phyloP scores from a whole-genome alignment of 495 filamentous ascomycete species.

The Penicillium macrosclerotiorum region DNA sequence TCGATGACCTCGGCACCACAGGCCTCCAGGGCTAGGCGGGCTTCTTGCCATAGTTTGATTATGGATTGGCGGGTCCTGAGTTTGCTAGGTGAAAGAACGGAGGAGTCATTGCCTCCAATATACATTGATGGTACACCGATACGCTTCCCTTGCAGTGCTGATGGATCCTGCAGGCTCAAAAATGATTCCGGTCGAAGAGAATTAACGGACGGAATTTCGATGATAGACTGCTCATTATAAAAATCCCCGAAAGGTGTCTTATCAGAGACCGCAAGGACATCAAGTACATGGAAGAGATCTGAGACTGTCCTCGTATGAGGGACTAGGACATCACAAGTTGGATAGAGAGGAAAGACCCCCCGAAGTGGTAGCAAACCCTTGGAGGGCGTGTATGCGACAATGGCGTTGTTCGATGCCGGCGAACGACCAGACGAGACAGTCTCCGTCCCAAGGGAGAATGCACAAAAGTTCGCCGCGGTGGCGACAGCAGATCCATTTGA shows the following conservation, averaged over 20 bases:
- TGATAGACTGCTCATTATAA: slow-evolving; percentile 31
- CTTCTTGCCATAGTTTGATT: slow-evolving; percentile 30
- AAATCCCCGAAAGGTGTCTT: slow-evolving; percentile 28
- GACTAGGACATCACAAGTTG: slow-evolving; percentile 37
- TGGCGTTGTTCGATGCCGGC: slow-evolving; percentile 36
- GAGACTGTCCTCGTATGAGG: slow-evolving; percentile 34
- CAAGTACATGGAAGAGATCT: slow-evolving; percentile 31
- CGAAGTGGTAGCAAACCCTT: slow-evolving; percentile 35
- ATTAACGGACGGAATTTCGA: slow-evolving; percentile 25
- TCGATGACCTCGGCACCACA: slow-evolving; percentile 34
- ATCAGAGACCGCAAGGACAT: slow-evolving; percentile 31
- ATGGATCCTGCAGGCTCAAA: slow-evolving; percentile 12
- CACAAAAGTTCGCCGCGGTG: slow-evolving; percentile 33
- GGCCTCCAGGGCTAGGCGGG: slow-evolving; percentile 21
- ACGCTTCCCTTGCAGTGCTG: slow-evolving; percentile 26
- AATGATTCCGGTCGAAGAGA: slow-evolving; percentile 26
- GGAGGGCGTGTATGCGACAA: slow-evolving; percentile 39
- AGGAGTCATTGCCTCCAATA: slow-evolving; percentile 26
- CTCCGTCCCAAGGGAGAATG: slow-evolving; percentile 37
- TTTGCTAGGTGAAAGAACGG: slow-evolving; percentile 16
- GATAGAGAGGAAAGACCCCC: slow-evolving; percentile 36
- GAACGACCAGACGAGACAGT: slow-evolving; percentile 40
- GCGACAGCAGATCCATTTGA: slow-evolving; percentile 42
- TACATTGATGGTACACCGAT: slow-evolving; percentile 37
- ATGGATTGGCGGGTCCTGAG: slow-evolving; percentile 27